Conservation (phyloP, 495 filamentous ascomycete genomes). For the Friedmanniomyces endolithicus region DNA sequence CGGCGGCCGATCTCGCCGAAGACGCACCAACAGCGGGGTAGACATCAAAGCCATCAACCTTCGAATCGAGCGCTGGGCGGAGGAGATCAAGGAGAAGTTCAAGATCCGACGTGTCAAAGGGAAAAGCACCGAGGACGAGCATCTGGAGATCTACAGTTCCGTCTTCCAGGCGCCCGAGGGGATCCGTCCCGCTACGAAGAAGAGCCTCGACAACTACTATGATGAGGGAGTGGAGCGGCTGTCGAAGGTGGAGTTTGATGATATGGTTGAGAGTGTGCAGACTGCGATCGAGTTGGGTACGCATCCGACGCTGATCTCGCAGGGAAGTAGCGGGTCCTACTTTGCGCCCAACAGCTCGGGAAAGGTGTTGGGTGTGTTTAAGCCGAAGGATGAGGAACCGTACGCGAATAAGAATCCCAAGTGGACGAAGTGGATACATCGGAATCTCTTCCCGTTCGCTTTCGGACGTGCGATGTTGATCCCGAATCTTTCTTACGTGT, state of each 20-base stretch:
- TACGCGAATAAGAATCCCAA: constrained; percentile 48
- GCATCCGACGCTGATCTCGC: constrained; percentile 89
- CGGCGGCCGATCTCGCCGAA: constrained; percentile 38
- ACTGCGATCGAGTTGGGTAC: constrained; percentile 80
- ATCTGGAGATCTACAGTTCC: constrained; percentile 89
- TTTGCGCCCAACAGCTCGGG: constrained; percentile 86
- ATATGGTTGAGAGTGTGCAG: constrained; percentile 78
- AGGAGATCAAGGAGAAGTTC: constrained; percentile 95
- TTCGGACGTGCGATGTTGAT: constrained; percentile 94
- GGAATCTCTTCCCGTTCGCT: constrained; percentile 78
- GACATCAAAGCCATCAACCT: constrained; percentile 99
- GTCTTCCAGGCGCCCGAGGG: constrained; percentile 90
- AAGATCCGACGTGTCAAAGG: constrained; percentile 72
- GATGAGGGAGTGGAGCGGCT: constrained; percentile 45
- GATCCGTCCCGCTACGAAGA: constrained; percentile 61
- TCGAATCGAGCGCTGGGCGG: constrained; percentile 88
- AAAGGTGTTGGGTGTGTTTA: constrained; percentile 94
- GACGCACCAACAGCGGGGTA: constrained; percentile 72
- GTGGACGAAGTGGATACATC: constrained; percentile 37
- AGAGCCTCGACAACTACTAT: constrained; percentile 48
- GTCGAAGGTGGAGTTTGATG: constrained; percentile 72
- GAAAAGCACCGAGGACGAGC: constrained; percentile 65
- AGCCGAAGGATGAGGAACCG: constrained; percentile 97
- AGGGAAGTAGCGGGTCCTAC: constrained; percentile 95
- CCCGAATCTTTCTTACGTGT: constrained; percentile 97